Base-by-base conservation (phyloP, 805 yeast genomes). In the Saturnispora gosingensis region DNA sequence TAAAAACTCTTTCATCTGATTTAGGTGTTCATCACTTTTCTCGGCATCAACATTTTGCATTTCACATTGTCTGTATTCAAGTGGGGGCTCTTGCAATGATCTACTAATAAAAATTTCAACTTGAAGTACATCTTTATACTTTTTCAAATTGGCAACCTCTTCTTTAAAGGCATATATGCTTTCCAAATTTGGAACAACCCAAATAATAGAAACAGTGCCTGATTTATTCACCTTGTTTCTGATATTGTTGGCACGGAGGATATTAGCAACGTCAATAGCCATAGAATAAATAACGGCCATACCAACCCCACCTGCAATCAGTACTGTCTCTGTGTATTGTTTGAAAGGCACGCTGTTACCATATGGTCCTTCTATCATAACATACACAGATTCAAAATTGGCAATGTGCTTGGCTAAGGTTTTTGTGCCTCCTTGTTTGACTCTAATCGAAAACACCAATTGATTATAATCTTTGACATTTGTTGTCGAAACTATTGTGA, bases 291-390 rank as follows among this genome's bases (percentile, higher is more conserved):
- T 68, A 0, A 81, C 83, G 0, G 87, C 78, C 59, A 81, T 72
- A 10, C 87, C 87, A 55, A 78, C 77, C 5, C 86, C 87, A 9
- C 86, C 86, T 3, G 83, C 82, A 42, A 81, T 63, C 43, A 80
- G 71, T 7, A 80, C 64, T 1, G 76, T 74, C 45, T 72, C 70
- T 35, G 70, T 71, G 58, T 75, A 79, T 20, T 72, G 68, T 45
- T 70, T 70, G 53, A 77, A 74, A 1, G 81, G 82, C 2, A 72
- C 60, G 5, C 65, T 60, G 4, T 67, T 63, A 1, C 86, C 86
- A 57, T 82, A 81, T 0, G 84, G 82, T 0, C 87, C 87, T 57
- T 81, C 87, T 20, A 81, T 70, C 9, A 75, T 61, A 6, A 78
- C 71, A 45, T 74, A 70, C 43, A 76, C 61, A 30, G 48, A 47